These are phyloP conservation scores for Cryptococcus neoformans DNA, from an alignment of 1,284 basidiomycete genomes.

Conservation along the genomic window DNA sequence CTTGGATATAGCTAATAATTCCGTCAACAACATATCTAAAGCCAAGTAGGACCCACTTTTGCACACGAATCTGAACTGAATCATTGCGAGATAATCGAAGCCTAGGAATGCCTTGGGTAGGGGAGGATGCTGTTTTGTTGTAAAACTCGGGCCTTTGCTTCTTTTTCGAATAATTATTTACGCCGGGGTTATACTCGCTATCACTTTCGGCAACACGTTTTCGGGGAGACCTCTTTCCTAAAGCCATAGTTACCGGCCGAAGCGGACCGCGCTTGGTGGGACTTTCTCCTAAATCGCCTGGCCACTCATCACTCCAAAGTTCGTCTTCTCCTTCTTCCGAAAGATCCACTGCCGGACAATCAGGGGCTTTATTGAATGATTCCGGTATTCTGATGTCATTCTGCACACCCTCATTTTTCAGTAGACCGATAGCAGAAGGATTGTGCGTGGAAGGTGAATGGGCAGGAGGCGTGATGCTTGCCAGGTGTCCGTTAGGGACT, in stretches of 20 bases:
- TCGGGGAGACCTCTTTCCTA: background rate
- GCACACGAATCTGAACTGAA: background rate
- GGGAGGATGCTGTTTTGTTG: background rate
- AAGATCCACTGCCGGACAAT: no score
- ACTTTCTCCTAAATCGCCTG: background rate
- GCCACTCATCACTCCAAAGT: background rate
- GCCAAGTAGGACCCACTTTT: background rate
- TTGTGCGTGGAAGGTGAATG: no score
- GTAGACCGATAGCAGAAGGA: no score
- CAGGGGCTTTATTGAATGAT: background rate
- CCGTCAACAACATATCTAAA: no score
- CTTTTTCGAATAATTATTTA: background rate
- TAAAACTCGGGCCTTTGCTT: background rate
- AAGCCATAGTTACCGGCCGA: background rate
- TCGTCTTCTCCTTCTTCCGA: background rate
- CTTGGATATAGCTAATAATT: background rate
- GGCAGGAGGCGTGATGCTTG: no score
- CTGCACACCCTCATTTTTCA: no score
- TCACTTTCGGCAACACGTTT: background rate
- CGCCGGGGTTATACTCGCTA: background rate
- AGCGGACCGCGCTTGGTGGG: slow-evolving; percentile 1
- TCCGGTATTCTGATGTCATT: background rate
- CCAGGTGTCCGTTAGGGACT: background rate
- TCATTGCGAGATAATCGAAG: slow-evolving; percentile 1
- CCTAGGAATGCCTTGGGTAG: background rate